A percentile compares a stretch with the other conserved stretches of the same genome.
phyloP scores from a whole-genome alignment of 1,284 basidiomycete genomes.

The Vanrija pseudolonga region DNA sequence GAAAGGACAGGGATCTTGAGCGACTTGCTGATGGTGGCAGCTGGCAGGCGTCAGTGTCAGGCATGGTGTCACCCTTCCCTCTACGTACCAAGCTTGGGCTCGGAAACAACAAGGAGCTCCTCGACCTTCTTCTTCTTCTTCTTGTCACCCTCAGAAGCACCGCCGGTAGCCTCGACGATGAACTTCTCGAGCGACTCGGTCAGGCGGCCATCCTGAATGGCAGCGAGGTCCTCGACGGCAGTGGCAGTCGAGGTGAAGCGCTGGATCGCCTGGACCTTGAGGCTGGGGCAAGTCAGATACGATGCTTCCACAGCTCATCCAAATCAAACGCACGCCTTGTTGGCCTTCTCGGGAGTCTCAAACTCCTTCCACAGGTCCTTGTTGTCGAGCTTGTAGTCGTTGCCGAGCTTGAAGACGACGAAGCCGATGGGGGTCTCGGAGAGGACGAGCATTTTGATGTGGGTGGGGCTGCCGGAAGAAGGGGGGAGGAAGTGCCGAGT shows the following conservation, averaged over 20 bases:
- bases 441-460: conserved; percentile 50
- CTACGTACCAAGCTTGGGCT: conserved; percentile 79
- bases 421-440: conserved; percentile 61
- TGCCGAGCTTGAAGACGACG: conserved; percentile 94
- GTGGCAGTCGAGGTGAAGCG: conserved; percentile 93
- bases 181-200: conserved; percentile 93
- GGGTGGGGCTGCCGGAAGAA: too few relatives aligned
- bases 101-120: conserved; percentile 82
- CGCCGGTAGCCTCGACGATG: conserved; percentile 78
- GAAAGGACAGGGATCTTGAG: conserved; percentile 82
- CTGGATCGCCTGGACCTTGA: conserved; percentile 93
- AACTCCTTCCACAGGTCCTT: conserved; percentile 89
- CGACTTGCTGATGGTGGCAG: conserved; percentile 85
- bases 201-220: conserved; percentile 86
- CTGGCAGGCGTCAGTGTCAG: conserved; percentile 52
- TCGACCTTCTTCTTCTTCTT: conserved; percentile 70
- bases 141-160: conserved; percentile 37
- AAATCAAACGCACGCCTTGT: conserved; percentile 68
- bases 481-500: not conserved
- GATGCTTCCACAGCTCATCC: not conserved
- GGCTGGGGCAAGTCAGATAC: conserved; percentile 52
- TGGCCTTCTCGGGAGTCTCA: conserved; percentile 83
- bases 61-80: not conserved
- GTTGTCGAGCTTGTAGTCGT: conserved; percentile 80
- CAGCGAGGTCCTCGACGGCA: conserved; percentile 97